Evolutionary conservation across 257 asterid genomes (phyloP).

Genomic region (Jacaranda copaia): DNA sequence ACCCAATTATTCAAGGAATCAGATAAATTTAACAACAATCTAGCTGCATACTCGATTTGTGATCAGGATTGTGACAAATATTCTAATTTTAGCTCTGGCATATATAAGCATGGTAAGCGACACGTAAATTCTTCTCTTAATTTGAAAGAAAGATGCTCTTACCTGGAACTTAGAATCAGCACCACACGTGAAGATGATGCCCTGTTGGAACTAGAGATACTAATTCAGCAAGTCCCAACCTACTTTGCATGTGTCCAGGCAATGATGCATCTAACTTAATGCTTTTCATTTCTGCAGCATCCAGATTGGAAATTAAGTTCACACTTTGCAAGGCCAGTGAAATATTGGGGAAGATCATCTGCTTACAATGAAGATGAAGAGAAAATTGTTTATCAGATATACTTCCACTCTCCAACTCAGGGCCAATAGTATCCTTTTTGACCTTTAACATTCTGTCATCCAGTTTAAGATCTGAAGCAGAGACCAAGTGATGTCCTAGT

Average conservation of each 20-base stretch:
- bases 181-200: slow-evolving; percentile 2
- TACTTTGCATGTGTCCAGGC: slow-evolving; percentile 84
- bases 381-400: slow-evolving; percentile 62
- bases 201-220: background rate
- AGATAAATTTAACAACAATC: too few relatives aligned
- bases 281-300: slow-evolving; percentile 41
- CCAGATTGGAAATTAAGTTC: slow-evolving; percentile 41
- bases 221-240: slow-evolving; percentile 69
- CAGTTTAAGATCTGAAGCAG: slow-evolving; percentile 34
- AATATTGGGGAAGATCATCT: slow-evolving; percentile 76
- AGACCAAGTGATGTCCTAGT: slow-evolving; percentile 44
- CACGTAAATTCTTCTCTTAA: background rate
- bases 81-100: background rate
- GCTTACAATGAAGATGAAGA: slow-evolving; percentile 94
- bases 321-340: slow-evolving; percentile 55
- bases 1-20: background rate
- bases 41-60: too few relatives aligned
- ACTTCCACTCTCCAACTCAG: slow-evolving; percentile 66
- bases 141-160: slow-evolving; percentile 12
- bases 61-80: background rate
- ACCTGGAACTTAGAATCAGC: slow-evolving; percentile 22
- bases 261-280: slow-evolving; percentile 67
- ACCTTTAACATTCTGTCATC: slow-evolving; percentile 34
- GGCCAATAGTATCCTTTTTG: slow-evolving; percentile 43
- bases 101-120: background rate